Evolutionary conservation across 768 basidiomycete species (phyloP).

Genomic region (Russula earlei): DNA sequence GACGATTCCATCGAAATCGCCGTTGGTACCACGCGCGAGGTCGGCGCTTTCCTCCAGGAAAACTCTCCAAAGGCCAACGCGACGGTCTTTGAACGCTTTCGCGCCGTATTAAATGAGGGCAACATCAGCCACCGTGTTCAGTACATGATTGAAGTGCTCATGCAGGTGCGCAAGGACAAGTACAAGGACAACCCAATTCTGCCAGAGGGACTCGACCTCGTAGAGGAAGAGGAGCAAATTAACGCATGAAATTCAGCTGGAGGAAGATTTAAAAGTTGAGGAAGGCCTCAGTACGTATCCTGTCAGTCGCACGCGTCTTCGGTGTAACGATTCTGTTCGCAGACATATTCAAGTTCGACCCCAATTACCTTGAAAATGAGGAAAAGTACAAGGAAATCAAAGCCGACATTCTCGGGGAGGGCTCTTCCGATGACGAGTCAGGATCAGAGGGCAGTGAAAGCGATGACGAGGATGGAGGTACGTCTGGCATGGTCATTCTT

Average conservation of each 20-base stretch:
- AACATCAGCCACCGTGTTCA: slow-evolving; percentile 92
- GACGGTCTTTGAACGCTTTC: slow-evolving; percentile 93
- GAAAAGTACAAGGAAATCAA: slow-evolving; percentile 90
- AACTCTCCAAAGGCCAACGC: slow-evolving; percentile 92
- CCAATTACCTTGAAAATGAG: slow-evolving; percentile 82
- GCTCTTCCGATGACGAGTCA: slow-evolving; percentile 59
- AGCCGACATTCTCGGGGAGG: slow-evolving; percentile 87
- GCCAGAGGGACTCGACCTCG: slow-evolving; percentile 89
- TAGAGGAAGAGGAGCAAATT: slow-evolving; percentile 97
- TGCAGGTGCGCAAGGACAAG: slow-evolving; percentile 98
- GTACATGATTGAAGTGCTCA: slow-evolving; percentile 99
- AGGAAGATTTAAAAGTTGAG: slow-evolving; percentile 90
- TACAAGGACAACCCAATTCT: slow-evolving; percentile 97
- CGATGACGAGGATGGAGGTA: slow-evolving; percentile 41
- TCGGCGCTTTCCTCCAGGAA: slow-evolving; percentile 89
- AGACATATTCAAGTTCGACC: slow-evolving; percentile 96
- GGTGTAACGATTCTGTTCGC: slow-evolving; percentile 13
- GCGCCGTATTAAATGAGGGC: slow-evolving; percentile 92
- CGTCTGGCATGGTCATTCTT: slow-evolving; percentile 19
- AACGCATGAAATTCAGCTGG: slow-evolving; percentile 87
- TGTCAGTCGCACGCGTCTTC: background rate
- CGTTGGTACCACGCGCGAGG: slow-evolving; percentile 94
- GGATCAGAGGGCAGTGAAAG: slow-evolving; percentile 53
- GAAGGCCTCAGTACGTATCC: slow-evolving; percentile 78
- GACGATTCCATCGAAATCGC: slow-evolving; percentile 99